A percentile compares a stretch with the other conserved stretches of the same genome.
Conservation (phyloP, 345 rosid species). For the Crucihimalaya himalaica region DNA sequence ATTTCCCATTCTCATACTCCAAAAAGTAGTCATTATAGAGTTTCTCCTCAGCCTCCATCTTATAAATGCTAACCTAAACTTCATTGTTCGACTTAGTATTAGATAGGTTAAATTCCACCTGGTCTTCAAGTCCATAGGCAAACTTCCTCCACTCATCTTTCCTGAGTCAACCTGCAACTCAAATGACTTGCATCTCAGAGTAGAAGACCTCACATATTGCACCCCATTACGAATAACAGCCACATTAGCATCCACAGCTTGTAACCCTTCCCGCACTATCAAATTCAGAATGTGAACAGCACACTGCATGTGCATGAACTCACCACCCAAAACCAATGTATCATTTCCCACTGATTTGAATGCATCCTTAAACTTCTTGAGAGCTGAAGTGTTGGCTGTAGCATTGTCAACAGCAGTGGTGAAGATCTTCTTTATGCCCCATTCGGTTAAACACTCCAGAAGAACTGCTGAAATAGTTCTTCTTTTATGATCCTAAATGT, state of each 20-base stretch:
- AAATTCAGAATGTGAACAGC: not conserved
- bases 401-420: not conserved
- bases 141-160: not conserved
- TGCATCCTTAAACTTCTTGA: not conserved
- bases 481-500: not conserved
- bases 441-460: not conserved
- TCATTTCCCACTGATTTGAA: not conserved
- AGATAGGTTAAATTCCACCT: not conserved
- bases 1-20: too few relatives aligned
- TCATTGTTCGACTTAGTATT: not conserved
- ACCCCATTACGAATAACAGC: not conserved
- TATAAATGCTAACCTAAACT: not conserved
- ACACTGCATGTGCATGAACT: too few relatives aligned
- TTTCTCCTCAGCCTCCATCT: too few relatives aligned
- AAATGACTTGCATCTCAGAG: not conserved
- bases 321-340: not conserved
- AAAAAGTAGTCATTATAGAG: not conserved
- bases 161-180: not conserved
- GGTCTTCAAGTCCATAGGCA: not conserved
- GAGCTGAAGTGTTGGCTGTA: not conserved
- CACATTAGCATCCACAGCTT: not conserved
- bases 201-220: not conserved
- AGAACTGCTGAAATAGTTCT: not conserved
- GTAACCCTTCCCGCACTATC: not conserved
- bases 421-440: not conserved